Evolutionary conservation across 179 eudicot genomes (phyloP).

Genomic region (Nepenthes alata): DNA sequence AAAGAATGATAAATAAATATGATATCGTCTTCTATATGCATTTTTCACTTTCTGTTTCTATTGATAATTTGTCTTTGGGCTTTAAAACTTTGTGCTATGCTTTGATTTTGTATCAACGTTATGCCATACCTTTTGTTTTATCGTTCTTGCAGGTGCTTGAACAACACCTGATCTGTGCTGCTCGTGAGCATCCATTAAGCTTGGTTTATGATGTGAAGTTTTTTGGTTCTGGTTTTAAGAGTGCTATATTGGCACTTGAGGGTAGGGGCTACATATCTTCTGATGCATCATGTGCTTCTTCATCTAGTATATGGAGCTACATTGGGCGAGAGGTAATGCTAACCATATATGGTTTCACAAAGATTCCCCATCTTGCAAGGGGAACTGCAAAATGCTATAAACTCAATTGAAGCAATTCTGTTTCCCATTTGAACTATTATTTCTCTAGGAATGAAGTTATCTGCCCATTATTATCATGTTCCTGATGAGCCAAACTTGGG

Average conservation of each 20-base stretch:
- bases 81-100: not conserved
- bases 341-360: not conserved
- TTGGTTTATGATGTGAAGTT: constrained; percentile 56
- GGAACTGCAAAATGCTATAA: no score
- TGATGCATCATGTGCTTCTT: constrained; percentile 42
- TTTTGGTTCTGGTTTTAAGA: constrained; percentile 65
- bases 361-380: not conserved
- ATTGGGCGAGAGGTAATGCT: constrained; percentile 68
- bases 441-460: no score
- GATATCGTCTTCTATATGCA: not conserved
- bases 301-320: constrained; percentile 62
- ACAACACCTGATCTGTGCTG: constrained; percentile 85
- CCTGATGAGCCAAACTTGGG: no score
- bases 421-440: no score
- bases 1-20: not conserved
- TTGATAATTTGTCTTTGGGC: not conserved
- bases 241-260: constrained; percentile 40
- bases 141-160: constrained; percentile 55
- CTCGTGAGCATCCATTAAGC: constrained; percentile 74
- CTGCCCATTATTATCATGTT: no score
- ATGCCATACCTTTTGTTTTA: not conserved
- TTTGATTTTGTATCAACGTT: constrained; percentile 2
- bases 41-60: constrained; percentile 2
- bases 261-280: constrained; percentile 47
- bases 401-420: no score